These are phyloP conservation scores for Rubus parviflorus DNA, from an alignment of 306 rosid species.

Conservation along the genomic window DNA sequence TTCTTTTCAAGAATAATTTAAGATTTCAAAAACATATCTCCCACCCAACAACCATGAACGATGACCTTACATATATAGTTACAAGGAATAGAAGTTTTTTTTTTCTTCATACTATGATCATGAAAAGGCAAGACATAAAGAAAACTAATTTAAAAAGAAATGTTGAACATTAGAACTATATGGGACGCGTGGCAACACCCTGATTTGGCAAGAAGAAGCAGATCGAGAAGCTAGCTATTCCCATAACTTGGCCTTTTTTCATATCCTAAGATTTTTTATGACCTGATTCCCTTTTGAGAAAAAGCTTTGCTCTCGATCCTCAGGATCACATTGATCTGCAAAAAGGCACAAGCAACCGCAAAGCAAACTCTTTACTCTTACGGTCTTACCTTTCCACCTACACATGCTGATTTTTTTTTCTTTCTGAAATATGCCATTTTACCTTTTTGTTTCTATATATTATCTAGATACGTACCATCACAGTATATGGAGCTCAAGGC, in stretches of 20 bases:
- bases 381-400: slow-evolving; percentile 26
- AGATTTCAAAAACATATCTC: slow-evolving; percentile 22
- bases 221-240: slow-evolving; percentile 26
- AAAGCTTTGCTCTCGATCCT: slow-evolving; percentile 34
- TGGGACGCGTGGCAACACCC: slow-evolving; percentile 69
- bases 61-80: background rate
- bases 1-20: background rate
- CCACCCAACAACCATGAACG: slow-evolving; percentile 14
- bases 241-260: slow-evolving; percentile 20
- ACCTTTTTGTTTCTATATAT: slow-evolving; percentile 5
- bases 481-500: background rate
- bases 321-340: slow-evolving; percentile 25
- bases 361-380: slow-evolving; percentile 23
- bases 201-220: slow-evolving; percentile 17
- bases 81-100: background rate
- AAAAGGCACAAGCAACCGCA: slow-evolving; percentile 27
- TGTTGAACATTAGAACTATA: background rate
- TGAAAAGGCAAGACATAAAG: background rate
- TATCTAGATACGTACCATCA: background rate
- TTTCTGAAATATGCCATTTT: background rate
- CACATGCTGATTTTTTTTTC: slow-evolving; percentile 9
- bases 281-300: slow-evolving; percentile 29
- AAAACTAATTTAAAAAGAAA: background rate
- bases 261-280: slow-evolving; percentile 9
- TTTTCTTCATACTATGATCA: background rate